Base-by-base conservation (phyloP, 371 early-diverging fungal genomes). In the Rhizopus microsporus region DNA sequence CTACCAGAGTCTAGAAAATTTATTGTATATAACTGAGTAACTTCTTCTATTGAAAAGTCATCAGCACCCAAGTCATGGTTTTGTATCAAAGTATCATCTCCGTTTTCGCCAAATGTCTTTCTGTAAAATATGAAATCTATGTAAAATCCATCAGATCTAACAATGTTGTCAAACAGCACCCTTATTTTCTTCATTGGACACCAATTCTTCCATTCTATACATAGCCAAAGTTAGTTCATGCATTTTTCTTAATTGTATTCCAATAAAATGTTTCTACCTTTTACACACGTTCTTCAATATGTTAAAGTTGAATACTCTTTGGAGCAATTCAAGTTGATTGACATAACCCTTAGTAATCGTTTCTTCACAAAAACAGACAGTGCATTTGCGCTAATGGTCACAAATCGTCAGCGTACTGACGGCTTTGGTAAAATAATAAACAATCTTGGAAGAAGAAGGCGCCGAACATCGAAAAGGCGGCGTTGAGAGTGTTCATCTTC, bases 401-500 rank as follows among this genome's bases (percentile, higher is more conserved):
- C 37, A 39, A 16, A 51, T 8, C 23, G 7, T 39, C 30, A 38
- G 10, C 39, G 15, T 12, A 39, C 12, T 2, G 38, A 35, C 17
- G 52, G 39, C 39, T 38, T 37, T 16, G 35, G 52, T 37, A 23
- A 51, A 23, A 23, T 23, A 23, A 2, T 23, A 23, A 23, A 23
- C 23, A 23, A 23, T 23, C 23, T 23, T 23, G 23, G 23, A 23
- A 23, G 23, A 23, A 23, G 23, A 23, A 23, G 23, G 23, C 2
- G 23, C 23, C 23, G 23, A 23, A 23, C 23, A 23, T 23, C 23
- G 2, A 23, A 23, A 23, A 23, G 23, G 23, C 2, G 23, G 23
- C 2, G 23, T 23, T 23, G 59, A 62, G 0, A 69, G 69, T 3
- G 69, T 76, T 12, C 59, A 60, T 7, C 42, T 76, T 34, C 59